Base-by-base conservation (phyloP, 2,329 filamentous ascomycete genomes). In the Emmonsiellopsis sp. region DNA sequence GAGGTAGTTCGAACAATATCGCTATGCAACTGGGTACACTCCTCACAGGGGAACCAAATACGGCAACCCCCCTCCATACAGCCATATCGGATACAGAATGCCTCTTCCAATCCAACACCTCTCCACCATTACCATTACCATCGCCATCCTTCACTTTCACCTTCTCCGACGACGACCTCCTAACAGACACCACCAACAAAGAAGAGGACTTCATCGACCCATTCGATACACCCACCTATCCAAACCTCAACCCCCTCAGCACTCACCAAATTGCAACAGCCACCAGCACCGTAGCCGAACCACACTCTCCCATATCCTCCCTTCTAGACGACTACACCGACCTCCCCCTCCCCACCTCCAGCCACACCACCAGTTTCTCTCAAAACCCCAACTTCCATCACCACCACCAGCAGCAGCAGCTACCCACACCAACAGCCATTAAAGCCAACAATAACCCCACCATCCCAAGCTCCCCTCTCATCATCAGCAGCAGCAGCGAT, bases 1-100 rank as follows among this genome's bases (percentile, higher is more conserved):
- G 9, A 11, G 48, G 14, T 1, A 21, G 8, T 42, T 42, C 13
- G 9, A 13, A 34, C n/a, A 42, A 10, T 27, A 27, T 27, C 14
- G 13, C 48, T 37, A 33, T 4, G 1, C 5, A 17, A 36, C 7
- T 37, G 34, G 34, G 7, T 14, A n/a, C 31, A 14, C n/a, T 33
- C 6, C 1, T 6, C 37, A 2, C 21, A 21, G 37, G 7, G n/a
- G 2, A 37, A n/a, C 32, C 4, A 27, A n/a, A 31, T 36, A 11
- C 0, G 17, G 0, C 13, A 51, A 34, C 42, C 11, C 9, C 6
- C 11, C 14, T 34, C 31, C 39, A 42, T 3, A n/a, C 49, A 17
- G 39, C 27, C 49, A 27, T 43, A 2, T 44, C 33, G 17, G 49
- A 51, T 51, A 49, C 47, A 40, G 49, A 51, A 33, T 51, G 49